Base-by-base conservation (phyloP, 805 yeast genomes). In the Nakazawaea anatomiae region DNA sequence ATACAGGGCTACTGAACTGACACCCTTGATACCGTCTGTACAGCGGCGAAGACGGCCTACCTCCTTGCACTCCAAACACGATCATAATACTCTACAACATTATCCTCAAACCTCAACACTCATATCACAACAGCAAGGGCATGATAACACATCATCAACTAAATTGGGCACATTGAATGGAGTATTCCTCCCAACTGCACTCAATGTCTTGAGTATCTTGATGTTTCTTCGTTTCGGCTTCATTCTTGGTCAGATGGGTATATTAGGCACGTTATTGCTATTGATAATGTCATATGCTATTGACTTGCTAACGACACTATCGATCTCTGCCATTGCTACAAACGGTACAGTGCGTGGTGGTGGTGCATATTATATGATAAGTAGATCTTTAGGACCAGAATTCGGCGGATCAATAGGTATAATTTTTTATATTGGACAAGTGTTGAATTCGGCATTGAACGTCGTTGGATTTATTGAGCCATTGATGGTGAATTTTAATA, bases 331-430 rank as follows among this genome's bases (percentile, higher is more conserved):
- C 1, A 94, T 94, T 54, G 89, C 97, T 2, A 94, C 99, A 1
- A 94, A 94, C 63, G 99, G 99, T 27, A 89, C 96, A 0, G 98
- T 94, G 2, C 80, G 90, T 58, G 98, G 98, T 11, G 99, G 99
- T 12, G 99, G 99, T 45, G 97, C 98, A 0, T 94, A 94, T 64
- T 94, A 90, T 61, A 94, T 94, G 97, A 89, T 94, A 53, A 87
- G 96, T 35, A 76, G 99, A 57, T 85, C 96, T 35, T 71, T 94
- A 54, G 99, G 99, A 0, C 97, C 97, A 4, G 99, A 94, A 64
- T 94, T 94, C 68, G 99, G 99, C 30, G 99, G 99, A 4, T 87
- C 97, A 4, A 92, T 94, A 56, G 99, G 99, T 1, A 75, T 94
- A 31, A 92, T 94, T 28, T 94, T 94, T 65, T 95, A 86, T 62